Conservation (phyloP, 331 rosid genomes). For the Dryas integrifolia region DNA sequence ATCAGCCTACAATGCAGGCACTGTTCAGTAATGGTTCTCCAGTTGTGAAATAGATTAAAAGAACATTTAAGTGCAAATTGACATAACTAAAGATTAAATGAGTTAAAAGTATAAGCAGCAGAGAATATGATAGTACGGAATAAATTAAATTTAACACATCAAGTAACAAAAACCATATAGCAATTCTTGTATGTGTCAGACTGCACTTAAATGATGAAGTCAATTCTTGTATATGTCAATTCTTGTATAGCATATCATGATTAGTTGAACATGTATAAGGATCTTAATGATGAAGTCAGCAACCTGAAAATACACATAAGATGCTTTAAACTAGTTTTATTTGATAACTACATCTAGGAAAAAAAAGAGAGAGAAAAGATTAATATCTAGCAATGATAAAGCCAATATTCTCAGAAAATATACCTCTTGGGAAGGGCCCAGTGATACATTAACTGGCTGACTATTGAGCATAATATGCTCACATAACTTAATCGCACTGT, state of each 20-base stretch:
- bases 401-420: slow-evolving; percentile 15
- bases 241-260: background rate
- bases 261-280: background rate
- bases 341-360: background rate
- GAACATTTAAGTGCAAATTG: background rate
- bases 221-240: too few relatives aligned
- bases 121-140: background rate
- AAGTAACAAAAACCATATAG: background rate
- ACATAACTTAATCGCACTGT: slow-evolving; percentile 74
- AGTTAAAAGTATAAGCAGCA: background rate
- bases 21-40: background rate
- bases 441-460: slow-evolving; percentile 45
- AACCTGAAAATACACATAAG: background rate
- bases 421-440: slow-evolving; percentile 85
- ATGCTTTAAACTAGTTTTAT: background rate
- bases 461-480: slow-evolving; percentile 63
- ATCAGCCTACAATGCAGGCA: slow-evolving; percentile 65
- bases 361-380: background rate
- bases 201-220: too few relatives aligned
- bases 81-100: background rate
- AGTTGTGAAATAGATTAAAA: background rate
- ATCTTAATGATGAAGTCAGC: background rate
- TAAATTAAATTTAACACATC: background rate
- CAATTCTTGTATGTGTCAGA: background rate
- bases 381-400: background rate